Conservation (phyloP, 306 rosid genomes). For the Ammopiptanthus mongolicus region DNA sequence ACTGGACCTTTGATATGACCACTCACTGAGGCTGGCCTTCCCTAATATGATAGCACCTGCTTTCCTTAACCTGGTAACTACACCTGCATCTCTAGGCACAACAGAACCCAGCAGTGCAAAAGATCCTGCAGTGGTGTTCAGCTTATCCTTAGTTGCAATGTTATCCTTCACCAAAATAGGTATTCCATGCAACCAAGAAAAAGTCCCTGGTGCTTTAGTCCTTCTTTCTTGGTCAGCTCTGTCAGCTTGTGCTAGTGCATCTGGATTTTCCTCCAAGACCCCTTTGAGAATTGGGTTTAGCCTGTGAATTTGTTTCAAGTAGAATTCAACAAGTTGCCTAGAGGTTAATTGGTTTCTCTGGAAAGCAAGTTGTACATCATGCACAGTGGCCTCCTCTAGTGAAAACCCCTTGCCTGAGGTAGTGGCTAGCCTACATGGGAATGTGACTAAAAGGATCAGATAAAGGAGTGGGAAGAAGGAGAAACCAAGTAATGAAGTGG, state of each 20-base stretch:
- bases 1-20: conserved; percentile 35
- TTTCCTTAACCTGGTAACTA: conserved; percentile 47
- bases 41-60: conserved; percentile 73
- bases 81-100: conserved; percentile 66
- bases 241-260: conserved; percentile 46
- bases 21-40: conserved; percentile 56
- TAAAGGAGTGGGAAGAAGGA: not conserved
- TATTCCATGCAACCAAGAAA: conserved; percentile 51
- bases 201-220: not conserved
- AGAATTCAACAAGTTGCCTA: conserved; percentile 54
- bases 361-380: conserved; percentile 51
- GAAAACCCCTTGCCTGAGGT: conserved; percentile 6
- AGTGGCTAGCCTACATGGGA: not conserved
- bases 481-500: not conserved
- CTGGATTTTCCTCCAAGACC: conserved; percentile 60
- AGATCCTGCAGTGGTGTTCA: conserved; percentile 68
- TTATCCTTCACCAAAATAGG: conserved; percentile 63
- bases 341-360: conserved; percentile 45
- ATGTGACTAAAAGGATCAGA: not conserved
- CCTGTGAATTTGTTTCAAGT: conserved; percentile 30
- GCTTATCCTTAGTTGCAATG: conserved; percentile 61
- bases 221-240: conserved; percentile 38
- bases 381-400: conserved; percentile 49
- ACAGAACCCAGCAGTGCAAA: conserved; percentile 53
- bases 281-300: conserved; percentile 42